Evolutionary conservation across 2,329 filamentous ascomycete species (phyloP).

Genomic region (Penicillium digitatum): DNA sequence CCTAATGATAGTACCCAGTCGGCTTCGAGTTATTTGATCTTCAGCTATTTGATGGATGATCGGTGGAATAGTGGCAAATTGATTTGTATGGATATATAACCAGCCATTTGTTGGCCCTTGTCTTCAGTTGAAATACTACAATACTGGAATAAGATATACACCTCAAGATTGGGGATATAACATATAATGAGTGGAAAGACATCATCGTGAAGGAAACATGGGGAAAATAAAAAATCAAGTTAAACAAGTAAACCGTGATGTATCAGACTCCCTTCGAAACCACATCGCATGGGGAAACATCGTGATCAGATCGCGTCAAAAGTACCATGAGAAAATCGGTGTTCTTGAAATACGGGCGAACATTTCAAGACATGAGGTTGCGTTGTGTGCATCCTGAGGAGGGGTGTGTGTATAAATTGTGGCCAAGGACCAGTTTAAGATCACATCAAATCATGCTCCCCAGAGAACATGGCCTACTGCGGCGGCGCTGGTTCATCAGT

Average conservation of each 20-base stretch:
- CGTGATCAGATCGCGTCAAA: slow-evolving; percentile 12
- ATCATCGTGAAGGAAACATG: slow-evolving; percentile 4
- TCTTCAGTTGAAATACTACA: neutral
- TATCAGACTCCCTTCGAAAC: slow-evolving; percentile 2
- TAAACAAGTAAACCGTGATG: neutral
- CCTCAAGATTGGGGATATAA: neutral
- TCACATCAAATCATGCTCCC: slow-evolving; percentile 22
- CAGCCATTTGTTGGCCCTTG: neutral
- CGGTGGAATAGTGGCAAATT: neutral
- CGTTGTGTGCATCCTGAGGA: slow-evolving; percentile 24
- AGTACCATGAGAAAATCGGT: slow-evolving; percentile 12
- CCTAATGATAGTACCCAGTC: neutral
- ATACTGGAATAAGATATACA: neutral
- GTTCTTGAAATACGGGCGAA: slow-evolving; percentile 8
- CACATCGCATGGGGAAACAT: slow-evolving; percentile 2
- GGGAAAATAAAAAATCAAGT: slow-evolving; percentile 10
- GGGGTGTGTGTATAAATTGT: slow-evolving; percentile 20
- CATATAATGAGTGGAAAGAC: neutral
- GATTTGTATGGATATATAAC: neutral
- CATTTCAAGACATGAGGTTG: slow-evolving; percentile 19
- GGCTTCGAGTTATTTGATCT: neutral
- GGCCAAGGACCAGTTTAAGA: slow-evolving; percentile 18
- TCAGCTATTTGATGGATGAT: too few relatives aligned
- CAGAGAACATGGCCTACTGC: slow-evolving; percentile 3
- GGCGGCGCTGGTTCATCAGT: slow-evolving; percentile 26